Evolutionary conservation across 2,329 filamentous ascomycete species (phyloP).

Genomic region (Rutstroemia sydowiana): DNA sequence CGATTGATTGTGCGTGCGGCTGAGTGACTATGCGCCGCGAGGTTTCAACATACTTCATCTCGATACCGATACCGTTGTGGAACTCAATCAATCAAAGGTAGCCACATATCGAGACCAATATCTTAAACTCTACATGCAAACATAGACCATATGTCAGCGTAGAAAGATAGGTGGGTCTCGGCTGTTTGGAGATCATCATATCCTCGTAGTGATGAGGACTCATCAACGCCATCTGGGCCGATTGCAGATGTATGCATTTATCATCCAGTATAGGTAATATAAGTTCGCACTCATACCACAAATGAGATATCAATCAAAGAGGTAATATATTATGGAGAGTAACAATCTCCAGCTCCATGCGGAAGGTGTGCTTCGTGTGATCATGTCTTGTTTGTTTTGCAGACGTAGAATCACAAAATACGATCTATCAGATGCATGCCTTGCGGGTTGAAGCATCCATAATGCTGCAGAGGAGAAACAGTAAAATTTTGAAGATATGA

Average conservation of each 20-base stretch:
- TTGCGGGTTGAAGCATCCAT: background rate
- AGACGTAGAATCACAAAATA: background rate
- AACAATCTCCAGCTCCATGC: background rate
- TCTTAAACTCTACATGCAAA: background rate
- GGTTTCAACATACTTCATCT: background rate
- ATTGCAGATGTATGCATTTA: background rate
- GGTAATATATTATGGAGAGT: conserved; percentile 7
- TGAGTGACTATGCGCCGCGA: background rate
- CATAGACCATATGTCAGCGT: background rate
- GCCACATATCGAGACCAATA: background rate
- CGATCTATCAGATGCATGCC: conserved; percentile 9
- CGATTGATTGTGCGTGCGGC: background rate
- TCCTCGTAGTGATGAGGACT: background rate
- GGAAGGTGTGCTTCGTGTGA: background rate
- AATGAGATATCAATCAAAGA: background rate
- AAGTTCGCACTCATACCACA: background rate
- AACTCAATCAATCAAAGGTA: background rate
- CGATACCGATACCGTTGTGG: background rate
- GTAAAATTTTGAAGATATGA: background rate
- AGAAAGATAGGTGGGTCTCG: background rate
- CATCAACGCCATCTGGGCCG: background rate
- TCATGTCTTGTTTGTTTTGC: background rate
- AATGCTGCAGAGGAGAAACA: conserved; percentile 2
- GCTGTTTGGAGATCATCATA: background rate
- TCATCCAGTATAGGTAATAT: background rate